These are phyloP conservation scores for Scenedesmus sp. DNA, from an alignment of 163 green algal species.

Conservation along the genomic window DNA sequence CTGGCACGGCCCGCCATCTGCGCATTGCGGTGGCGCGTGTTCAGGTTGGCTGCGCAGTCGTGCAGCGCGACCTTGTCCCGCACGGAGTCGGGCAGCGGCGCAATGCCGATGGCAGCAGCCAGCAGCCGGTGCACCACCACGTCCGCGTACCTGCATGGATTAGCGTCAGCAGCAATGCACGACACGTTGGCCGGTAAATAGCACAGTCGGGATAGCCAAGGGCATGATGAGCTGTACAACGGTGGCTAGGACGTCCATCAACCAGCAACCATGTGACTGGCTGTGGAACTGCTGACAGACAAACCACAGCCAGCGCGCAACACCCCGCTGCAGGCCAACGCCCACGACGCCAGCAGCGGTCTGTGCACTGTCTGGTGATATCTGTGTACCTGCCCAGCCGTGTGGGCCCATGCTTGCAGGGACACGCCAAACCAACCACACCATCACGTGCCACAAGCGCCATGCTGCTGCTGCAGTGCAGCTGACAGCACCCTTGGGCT, in stretches of 20 bases:
- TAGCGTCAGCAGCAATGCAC: not conserved
- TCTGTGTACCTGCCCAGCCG: not conserved
- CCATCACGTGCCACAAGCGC: not conserved
- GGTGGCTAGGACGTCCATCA: no score
- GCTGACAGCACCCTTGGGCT: not conserved
- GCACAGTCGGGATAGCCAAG: not conserved
- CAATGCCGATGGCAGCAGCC: slow-evolving; percentile 85
- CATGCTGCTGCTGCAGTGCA: not conserved
- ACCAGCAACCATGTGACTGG: no score
- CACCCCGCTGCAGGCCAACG: no score
- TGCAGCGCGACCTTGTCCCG: slow-evolving; percentile 81
- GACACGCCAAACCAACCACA: not conserved
- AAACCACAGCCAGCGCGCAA: no score
- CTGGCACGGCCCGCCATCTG: slow-evolving; percentile 93
- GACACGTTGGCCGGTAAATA: not conserved
- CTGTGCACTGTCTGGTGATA: not conserved
- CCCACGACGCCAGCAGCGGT: not conserved
- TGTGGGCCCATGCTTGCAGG: not conserved
- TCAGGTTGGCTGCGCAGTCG: slow-evolving; percentile 78
- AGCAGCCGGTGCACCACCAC: slow-evolving; percentile 97
- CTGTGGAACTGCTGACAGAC: no score
- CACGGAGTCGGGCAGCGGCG: slow-evolving; percentile 77
- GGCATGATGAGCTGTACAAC: no score
- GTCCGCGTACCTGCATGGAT: slow-evolving; percentile 88
- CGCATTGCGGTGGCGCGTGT: slow-evolving; percentile 94